Evolutionary conservation across 495 filamentous ascomycete genomes (phyloP), one percentile per base, ranked within the genome.

Genomic region (Penicillium lividum): DNA sequence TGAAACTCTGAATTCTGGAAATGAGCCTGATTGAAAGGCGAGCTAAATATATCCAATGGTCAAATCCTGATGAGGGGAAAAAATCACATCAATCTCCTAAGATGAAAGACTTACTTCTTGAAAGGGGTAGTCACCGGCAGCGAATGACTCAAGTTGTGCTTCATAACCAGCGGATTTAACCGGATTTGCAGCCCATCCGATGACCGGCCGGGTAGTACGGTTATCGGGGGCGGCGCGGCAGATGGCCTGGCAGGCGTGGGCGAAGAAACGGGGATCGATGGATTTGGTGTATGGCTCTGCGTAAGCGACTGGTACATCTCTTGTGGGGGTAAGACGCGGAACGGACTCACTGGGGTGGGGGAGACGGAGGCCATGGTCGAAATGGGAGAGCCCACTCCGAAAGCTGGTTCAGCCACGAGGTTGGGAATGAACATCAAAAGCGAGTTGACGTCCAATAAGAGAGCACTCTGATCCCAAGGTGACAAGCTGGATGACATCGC

Each of bases 1-100:
- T 93, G 89, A 62, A 95, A 95, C 62, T 93, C 87, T 53, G 86
- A 80, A 64, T 92, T 93, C 60, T 88, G 86, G 72, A 89, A 93
- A 73, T 95, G 91, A 3, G 89, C 89, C 48, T 85, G 85, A 62
- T 93, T 93, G 73, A 89, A 93, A 25, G 90, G 87, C 27, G 77
- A 80, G 61, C 83, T 87, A 57, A n/a, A n/a, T n/a, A n/a, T n/a
- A n/a, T n/a, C n/a, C n/a, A n/a, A n/a, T n/a, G n/a, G n/a, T n/a
- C n/a, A n/a, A n/a, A n/a, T n/a, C n/a, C 78, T 77, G 59, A 82
- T 43, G 15, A 22, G 9, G 6, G 27, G n/a, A 34, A 34, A 16
- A 3, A 9, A 13, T 27, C n/a, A n/a, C n/a, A n/a, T n/a, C n/a
- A n/a, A n/a, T n/a, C n/a, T n/a, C n/a, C n/a, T n/a, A n/a, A n/a